A percentile compares a stretch with the other conserved stretches of the same genome.
These are phyloP conservation scores for Cladophialophora bantiana DNA, from an alignment of 2,329 filamentous ascomycete genomes.

Conservation along the genomic window DNA sequence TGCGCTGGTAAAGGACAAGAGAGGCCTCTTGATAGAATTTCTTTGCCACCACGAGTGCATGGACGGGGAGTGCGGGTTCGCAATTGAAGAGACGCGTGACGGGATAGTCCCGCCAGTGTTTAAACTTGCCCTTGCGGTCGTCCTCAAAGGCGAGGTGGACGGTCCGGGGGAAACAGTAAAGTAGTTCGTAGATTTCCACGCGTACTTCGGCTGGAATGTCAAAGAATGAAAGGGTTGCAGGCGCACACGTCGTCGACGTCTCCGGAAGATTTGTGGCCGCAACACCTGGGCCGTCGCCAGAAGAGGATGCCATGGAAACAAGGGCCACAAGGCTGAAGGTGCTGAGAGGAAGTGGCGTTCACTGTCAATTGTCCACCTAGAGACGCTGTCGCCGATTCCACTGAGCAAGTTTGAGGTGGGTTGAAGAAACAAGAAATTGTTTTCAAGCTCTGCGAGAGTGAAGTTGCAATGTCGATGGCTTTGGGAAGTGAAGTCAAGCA, in stretches of 20 bases:
- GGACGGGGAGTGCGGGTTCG: not conserved
- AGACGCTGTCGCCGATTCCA: not conserved
- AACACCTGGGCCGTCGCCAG: not conserved
- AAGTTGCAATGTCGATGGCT: not conserved
- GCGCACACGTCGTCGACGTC: not conserved
- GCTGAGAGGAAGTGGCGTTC: not conserved
- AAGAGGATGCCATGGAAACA: not conserved
- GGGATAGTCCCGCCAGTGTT: not conserved
- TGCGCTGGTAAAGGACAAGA: constrained; percentile 10
- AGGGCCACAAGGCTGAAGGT: not conserved
- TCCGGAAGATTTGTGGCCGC: not conserved
- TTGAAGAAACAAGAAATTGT: not conserved
- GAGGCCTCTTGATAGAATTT: constrained; percentile 16
- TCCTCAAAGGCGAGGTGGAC: constrained; percentile 4
- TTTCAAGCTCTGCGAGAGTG: not conserved
- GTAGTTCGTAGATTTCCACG: constrained; percentile 16
- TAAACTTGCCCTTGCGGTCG: constrained; percentile 9
- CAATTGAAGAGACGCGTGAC: not conserved
- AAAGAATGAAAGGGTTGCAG: not conserved
- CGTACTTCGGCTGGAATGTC: constrained; percentile 24
- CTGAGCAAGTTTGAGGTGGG: not conserved
- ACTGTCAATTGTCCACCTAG: not conserved
- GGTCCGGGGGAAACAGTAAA: constrained; percentile 2
- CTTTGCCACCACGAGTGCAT: constrained; percentile 5
- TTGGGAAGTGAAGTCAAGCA: not conserved